Percentiles rank a stretch among this genome's conserved stretches.
Conservation (phyloP, 1,284 basidiomycete species). For the Jaminaea rosea region DNA sequence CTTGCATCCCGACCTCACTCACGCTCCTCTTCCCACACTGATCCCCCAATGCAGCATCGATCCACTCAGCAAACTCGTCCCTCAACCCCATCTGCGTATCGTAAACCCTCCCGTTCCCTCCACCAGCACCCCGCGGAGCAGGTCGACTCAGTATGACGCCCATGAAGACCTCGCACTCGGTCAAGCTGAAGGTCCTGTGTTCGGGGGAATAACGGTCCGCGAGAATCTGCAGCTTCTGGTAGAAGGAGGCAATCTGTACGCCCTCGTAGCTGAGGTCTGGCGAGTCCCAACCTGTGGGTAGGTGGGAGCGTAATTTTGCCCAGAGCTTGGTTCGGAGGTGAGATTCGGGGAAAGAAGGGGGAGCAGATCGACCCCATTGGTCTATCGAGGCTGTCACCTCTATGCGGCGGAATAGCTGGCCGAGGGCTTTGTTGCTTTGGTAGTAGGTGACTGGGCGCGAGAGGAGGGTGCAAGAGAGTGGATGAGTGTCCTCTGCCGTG, state of each 20-base stretch:
- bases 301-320: neutral
- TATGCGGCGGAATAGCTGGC: conserved; percentile 5
- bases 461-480: too few relatives aligned
- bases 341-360: neutral
- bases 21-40: neutral
- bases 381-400: conserved; percentile 1
- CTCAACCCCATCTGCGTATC: neutral
- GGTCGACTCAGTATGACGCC: neutral
- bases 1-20: neutral
- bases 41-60: neutral
- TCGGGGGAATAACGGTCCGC: neutral
- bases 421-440: conserved; percentile 3
- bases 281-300: neutral
- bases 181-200: neutral
- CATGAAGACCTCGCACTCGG: neutral
- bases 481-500: too few relatives aligned
- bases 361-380: neutral
- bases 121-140: neutral
- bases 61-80: neutral
- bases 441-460: too few relatives aligned
- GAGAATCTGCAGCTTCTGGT: too few relatives aligned
- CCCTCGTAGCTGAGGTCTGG: neutral
- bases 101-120: too few relatives aligned
- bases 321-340: neutral
- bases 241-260: neutral